Evolutionary conservation across 106 monocot species (phyloP).

Genomic region (Agapanthus africanus): DNA sequence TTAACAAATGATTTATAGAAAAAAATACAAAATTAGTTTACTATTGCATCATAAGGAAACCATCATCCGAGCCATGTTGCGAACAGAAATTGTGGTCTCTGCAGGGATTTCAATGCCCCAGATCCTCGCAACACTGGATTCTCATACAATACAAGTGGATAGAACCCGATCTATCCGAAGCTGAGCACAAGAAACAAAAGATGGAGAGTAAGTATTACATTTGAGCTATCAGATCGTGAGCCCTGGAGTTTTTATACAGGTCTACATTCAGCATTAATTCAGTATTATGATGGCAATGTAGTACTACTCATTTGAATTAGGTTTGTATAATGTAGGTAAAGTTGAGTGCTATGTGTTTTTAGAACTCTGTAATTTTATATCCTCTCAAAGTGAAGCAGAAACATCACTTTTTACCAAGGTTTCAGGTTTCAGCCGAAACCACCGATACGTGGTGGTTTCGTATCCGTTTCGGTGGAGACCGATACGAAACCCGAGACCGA

Average conservation of each 20-base stretch:
- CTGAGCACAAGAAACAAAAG: slow-evolving; percentile 10
- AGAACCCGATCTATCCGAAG: slow-evolving; percentile 33
- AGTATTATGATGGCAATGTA: slow-evolving; percentile 3
- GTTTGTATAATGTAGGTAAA: slow-evolving; percentile 17
- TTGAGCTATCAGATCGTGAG: not conserved
- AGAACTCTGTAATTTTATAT: not conserved
- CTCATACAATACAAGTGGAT: slow-evolving; percentile 42
- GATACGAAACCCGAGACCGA: no score
- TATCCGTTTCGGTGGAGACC: no score
- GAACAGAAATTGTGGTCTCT: slow-evolving; percentile 80
- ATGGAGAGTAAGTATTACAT: slow-evolving; percentile 7
- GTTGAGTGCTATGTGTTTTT: not conserved
- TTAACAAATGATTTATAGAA: not conserved
- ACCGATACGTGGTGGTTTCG: no score
- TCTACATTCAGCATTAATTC: not conserved
- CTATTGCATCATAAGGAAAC: not conserved
- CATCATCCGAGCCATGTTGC: slow-evolving; percentile 19
- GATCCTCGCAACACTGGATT: slow-evolving; percentile 43
- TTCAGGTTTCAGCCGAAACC: no score
- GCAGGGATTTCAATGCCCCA: slow-evolving; percentile 83
- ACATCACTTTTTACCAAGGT: no score
- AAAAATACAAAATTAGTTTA: not conserved
- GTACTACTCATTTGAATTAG: slow-evolving; percentile 1
- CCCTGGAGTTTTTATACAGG: slow-evolving; percentile 23
- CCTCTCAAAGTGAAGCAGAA: no score